Conservation (phyloP, 2,329 filamentous ascomycete species). For the Nannizziopsis arthrosporioides region DNA sequence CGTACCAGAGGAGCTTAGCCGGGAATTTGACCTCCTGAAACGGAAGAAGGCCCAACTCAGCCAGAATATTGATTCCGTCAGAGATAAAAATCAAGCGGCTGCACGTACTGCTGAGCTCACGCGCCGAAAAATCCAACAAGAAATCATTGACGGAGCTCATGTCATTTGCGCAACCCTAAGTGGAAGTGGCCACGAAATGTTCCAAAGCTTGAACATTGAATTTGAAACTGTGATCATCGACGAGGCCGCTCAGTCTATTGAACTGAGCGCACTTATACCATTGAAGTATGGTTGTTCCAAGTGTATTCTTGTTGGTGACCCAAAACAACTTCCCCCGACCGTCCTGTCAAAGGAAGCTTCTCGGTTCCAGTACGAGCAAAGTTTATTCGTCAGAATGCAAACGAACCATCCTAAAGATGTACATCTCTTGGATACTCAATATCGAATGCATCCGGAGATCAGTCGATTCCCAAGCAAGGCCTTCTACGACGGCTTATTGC, state of each 20-base stretch:
- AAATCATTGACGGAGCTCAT: conserved; percentile 80
- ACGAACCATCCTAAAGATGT: conserved; percentile 77
- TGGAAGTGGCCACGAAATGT: conserved; percentile 94
- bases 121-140: conserved; percentile 72
- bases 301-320: conserved; percentile 93
- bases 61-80: conserved; percentile 71
- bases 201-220: conserved; percentile 84
- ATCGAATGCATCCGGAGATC: conserved; percentile 98
- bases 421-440: conserved; percentile 92
- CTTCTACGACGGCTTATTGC: conserved; percentile 80
- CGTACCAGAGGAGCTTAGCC: conserved; percentile 46
- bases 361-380: conserved; percentile 90
- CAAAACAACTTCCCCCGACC: conserved; percentile 90
- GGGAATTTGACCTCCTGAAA: conserved; percentile 67
- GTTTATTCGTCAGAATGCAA: conserved; percentile 97
- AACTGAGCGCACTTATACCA: conserved; percentile 89
- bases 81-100: conserved; percentile 71
- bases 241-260: conserved; percentile 95
- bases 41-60: conserved; percentile 65
- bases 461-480: conserved; percentile 78
- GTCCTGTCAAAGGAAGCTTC: conserved; percentile 90
- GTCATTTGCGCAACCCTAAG: conserved; percentile 91
- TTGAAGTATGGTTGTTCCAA: conserved; percentile 95
- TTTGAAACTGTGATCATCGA: conserved; percentile 98
- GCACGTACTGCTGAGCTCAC: conserved; percentile 78